Conservation (phyloP, 176 grass and related monocot species). For the Oryza officinalis region DNA sequence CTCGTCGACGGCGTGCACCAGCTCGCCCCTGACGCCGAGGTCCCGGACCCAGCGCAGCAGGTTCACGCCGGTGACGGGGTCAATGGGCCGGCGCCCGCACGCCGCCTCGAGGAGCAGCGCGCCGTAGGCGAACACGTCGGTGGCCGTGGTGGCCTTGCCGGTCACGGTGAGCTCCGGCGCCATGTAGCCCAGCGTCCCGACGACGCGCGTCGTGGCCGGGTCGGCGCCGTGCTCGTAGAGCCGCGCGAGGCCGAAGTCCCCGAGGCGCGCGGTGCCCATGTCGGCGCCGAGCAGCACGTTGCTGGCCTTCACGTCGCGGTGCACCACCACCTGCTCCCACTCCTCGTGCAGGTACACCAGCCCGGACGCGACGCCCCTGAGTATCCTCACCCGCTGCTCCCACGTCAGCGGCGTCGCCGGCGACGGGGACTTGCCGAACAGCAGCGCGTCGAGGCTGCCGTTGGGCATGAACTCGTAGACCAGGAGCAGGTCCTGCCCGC, state of each 20-base stretch:
- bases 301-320: conserved; percentile 48
- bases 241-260: conserved; percentile 63
- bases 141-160: conserved; percentile 45
- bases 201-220: conserved; percentile 24
- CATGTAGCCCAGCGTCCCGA: conserved; percentile 62
- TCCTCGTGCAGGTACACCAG: conserved; percentile 51
- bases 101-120: conserved; percentile 45
- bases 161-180: conserved; percentile 56
- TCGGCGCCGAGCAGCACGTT: conserved; percentile 20
- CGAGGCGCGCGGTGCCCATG: conserved; percentile 38
- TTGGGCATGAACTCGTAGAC: conserved; percentile 65
- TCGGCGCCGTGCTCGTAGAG: conserved; percentile 44
- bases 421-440: not conserved
- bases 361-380: conserved; percentile 35
- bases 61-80: not conserved
- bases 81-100: conserved; percentile 36
- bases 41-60: conserved; percentile 48
- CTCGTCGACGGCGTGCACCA: conserved; percentile 32
- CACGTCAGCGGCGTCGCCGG: not conserved
- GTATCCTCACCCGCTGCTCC: conserved; percentile 36
- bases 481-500: conserved; percentile 35
- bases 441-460: conserved; percentile 52
- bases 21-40: conserved; percentile 21
- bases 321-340: conserved; percentile 43
- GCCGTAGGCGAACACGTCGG: conserved; percentile 54